Percentiles rank a stretch among this genome's conserved stretches.
These are phyloP conservation scores for Trapa bicornis DNA, from an alignment of 345 rosid species.

Conservation along the genomic window DNA sequence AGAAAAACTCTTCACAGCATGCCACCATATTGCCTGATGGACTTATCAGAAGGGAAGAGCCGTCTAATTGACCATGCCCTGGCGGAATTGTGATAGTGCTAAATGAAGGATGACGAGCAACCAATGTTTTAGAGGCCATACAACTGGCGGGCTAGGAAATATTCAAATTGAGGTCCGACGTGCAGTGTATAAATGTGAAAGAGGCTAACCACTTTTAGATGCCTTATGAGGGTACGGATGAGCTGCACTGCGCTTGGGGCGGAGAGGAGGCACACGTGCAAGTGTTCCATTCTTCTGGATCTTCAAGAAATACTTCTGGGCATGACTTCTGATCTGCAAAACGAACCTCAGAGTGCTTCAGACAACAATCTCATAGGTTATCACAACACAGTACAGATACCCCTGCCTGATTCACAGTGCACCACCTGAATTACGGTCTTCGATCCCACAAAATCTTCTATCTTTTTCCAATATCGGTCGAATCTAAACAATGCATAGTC, in stretches of 20 bases:
- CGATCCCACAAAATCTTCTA: conserved; percentile 94
- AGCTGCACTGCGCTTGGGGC: conserved; percentile 91
- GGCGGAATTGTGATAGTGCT: conserved; percentile 18
- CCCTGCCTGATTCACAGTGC: conserved; percentile 7
- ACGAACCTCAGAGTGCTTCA: conserved; percentile 8
- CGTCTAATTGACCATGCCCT: conserved; percentile 61
- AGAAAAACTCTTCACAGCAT: conserved; percentile 37
- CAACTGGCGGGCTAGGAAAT: conserved; percentile 26
- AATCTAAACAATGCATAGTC: conserved; percentile 42
- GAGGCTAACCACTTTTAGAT: conserved; percentile 53
- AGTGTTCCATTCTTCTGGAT: conserved; percentile 85
- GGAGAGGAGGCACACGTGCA: conserved; percentile 94
- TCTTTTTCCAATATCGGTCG: conserved; percentile 98
- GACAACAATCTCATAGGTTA: neutral
- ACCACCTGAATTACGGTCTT: conserved; percentile 95
- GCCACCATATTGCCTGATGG: conserved; percentile 28
- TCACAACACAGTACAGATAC: neutral
- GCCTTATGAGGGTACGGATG: conserved; percentile 98
- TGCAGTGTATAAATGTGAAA: conserved; percentile 3
- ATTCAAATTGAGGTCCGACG: neutral
- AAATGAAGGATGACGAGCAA: conserved; percentile 33
- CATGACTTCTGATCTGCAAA: conserved; percentile 88
- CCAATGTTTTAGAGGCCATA: conserved; percentile 42
- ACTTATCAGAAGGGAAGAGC: conserved; percentile 39
- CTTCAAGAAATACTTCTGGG: conserved; percentile 93